These are phyloP conservation scores for Alloteropsis semialata DNA, from an alignment of 176 grass and related monocot genomes.

Conservation along the genomic window DNA sequence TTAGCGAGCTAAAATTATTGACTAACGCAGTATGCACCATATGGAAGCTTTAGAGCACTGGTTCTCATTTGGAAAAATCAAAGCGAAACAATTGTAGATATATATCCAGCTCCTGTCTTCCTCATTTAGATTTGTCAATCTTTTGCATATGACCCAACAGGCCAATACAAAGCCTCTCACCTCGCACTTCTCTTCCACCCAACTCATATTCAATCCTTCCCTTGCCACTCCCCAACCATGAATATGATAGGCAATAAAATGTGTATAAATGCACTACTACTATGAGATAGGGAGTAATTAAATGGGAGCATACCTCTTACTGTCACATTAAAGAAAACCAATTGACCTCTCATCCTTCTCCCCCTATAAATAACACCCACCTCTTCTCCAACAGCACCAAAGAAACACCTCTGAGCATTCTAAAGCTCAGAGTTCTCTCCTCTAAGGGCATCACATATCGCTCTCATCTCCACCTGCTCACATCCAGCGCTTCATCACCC, in stretches of 20 bases:
- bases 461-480: conserved; percentile 10
- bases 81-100: background rate
- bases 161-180: conserved; percentile 37
- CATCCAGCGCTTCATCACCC: background rate
- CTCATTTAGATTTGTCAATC: background rate
- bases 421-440: conserved; percentile 2
- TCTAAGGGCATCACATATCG: background rate
- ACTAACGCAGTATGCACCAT: background rate
- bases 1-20: background rate
- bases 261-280: conserved; percentile 15
- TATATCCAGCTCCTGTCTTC: background rate
- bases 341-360: conserved; percentile 54
- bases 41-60: background rate
- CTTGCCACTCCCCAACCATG: conserved; percentile 50
- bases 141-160: background rate
- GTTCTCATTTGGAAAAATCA: background rate
- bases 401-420: conserved; percentile 31
- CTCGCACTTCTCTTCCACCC: conserved; percentile 67
- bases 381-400: conserved; percentile 35
- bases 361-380: conserved; percentile 53
- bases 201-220: conserved; percentile 39
- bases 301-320: conserved; percentile 16
- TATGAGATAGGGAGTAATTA: conserved; percentile 16
- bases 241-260: conserved; percentile 46
- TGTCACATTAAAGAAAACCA: conserved; percentile 65